Evolutionary conservation across 345 rosid species (phyloP).

Genomic region (Eucalyptus tenuipes): DNA sequence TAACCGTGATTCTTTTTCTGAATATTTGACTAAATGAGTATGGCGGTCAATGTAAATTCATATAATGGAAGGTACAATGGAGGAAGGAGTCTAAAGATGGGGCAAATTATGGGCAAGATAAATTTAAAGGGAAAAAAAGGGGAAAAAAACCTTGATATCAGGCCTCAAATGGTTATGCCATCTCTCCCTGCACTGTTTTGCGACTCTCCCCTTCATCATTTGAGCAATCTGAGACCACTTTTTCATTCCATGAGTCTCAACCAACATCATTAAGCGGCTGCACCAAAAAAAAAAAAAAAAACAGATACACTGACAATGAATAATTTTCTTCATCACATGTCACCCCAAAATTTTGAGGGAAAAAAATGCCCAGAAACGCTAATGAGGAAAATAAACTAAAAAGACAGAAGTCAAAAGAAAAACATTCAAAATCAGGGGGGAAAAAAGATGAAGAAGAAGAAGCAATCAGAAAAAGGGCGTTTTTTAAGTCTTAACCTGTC

Average conservation of each 20-base stretch:
- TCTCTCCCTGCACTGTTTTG: constrained; percentile 87
- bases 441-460: not conserved
- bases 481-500: not conserved
- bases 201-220: constrained; percentile 47
- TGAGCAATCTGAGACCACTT: constrained; percentile 62
- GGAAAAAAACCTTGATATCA: constrained; percentile 46
- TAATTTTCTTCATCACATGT: not conserved
- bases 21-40: not conserved
- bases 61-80: not conserved
- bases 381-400: not conserved
- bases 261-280: constrained; percentile 38
- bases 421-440: not conserved
- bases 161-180: constrained; percentile 86
- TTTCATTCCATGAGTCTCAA: constrained; percentile 34
- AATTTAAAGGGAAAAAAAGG: not conserved
- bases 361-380: not conserved
- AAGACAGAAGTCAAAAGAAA: not conserved
- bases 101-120: not conserved
- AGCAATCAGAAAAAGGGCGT: not conserved
- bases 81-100: not conserved
- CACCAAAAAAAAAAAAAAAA: not conserved
- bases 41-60: not conserved
- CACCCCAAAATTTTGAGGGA: not conserved
- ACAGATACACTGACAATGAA: not conserved
- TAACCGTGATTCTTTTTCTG: not conserved